These are phyloP conservation scores for Silene conica DNA, from an alignment of 148 eudicot species.

Conservation along the genomic window DNA sequence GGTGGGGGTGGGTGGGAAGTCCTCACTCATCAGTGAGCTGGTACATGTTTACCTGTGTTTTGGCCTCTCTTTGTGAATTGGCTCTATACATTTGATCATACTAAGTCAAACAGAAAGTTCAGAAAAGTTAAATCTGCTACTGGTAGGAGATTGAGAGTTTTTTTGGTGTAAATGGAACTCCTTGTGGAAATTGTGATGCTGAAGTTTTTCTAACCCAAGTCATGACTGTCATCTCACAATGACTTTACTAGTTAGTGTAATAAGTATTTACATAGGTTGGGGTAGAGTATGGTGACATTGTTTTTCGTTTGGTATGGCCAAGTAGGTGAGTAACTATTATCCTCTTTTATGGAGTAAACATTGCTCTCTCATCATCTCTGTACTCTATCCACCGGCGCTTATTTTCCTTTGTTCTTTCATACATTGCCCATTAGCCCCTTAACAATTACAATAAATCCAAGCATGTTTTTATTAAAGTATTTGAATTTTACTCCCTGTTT, in stretches of 20 bases:
- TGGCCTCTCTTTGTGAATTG: neutral
- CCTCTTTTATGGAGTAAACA: neutral
- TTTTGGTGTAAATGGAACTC: too few relatives aligned
- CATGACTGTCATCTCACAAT: too few relatives aligned
- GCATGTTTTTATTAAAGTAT: neutral
- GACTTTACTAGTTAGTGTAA: too few relatives aligned
- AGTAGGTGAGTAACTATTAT: neutral
- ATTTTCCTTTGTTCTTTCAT: too few relatives aligned
- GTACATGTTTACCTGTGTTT: neutral
- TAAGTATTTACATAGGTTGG: too few relatives aligned
- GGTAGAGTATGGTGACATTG: too few relatives aligned
- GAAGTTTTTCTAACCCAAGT: too few relatives aligned
- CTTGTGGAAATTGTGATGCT: too few relatives aligned
- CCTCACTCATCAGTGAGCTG: neutral
- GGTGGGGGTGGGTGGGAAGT: neutral
- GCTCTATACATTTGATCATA: neutral
- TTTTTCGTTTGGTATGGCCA: too few relatives aligned
- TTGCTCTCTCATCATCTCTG: neutral
- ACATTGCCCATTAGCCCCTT: neutral
- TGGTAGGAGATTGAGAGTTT: too few relatives aligned
- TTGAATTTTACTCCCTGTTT: neutral
- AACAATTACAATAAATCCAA: neutral
- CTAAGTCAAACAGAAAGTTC: too few relatives aligned
- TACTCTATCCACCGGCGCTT: neutral
- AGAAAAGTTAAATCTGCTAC: too few relatives aligned